These are phyloP conservation scores for Maudiozyma pseudohumilis DNA, from an alignment of 805 yeast species.

Conservation along the genomic window DNA sequence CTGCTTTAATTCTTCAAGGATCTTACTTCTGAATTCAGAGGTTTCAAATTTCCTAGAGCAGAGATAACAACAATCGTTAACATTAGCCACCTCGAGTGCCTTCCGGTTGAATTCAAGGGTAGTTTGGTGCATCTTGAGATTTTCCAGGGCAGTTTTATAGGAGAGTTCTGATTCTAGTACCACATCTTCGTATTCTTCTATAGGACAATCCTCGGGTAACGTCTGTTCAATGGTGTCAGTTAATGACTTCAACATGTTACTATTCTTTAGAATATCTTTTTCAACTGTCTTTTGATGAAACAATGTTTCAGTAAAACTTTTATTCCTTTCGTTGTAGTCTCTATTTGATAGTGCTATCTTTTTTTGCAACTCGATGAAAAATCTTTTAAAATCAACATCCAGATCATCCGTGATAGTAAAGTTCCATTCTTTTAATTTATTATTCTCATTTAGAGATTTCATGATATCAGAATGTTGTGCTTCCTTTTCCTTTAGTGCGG, in stretches of 20 bases:
- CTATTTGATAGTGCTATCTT: constrained; percentile 9
- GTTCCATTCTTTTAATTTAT: constrained; percentile 7
- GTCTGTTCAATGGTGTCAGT: constrained; percentile 18
- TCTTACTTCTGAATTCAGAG: constrained; percentile 16
- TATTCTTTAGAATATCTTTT: constrained; percentile 8
- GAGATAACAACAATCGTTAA: constrained; percentile 51
- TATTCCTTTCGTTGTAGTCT: constrained; percentile 9
- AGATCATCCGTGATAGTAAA: constrained; percentile 10
- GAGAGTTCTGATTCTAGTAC: constrained; percentile 52
- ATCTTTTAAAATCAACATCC: constrained; percentile 15
- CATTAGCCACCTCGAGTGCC: constrained; percentile 56
- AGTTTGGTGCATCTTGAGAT: constrained; percentile 57
- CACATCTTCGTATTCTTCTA: constrained; percentile 42
- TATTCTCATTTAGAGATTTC: constrained; percentile 5
- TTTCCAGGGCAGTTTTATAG: constrained; percentile 50
- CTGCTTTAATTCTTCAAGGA: constrained; percentile 25
- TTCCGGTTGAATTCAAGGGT: constrained; percentile 58
- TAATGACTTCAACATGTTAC: constrained; percentile 8
- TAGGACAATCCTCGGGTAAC: constrained; percentile 32
- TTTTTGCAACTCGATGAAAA: constrained; percentile 16
- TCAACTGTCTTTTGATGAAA: constrained; percentile 8
- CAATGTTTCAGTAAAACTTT: constrained; percentile 11
- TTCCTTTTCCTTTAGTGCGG: constrained; percentile 12
- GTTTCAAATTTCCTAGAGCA: constrained; percentile 60
- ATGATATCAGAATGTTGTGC: constrained; percentile 7